Base-by-base conservation (phyloP, 495 filamentous ascomycete species). In the Aspergillus steynii region DNA sequence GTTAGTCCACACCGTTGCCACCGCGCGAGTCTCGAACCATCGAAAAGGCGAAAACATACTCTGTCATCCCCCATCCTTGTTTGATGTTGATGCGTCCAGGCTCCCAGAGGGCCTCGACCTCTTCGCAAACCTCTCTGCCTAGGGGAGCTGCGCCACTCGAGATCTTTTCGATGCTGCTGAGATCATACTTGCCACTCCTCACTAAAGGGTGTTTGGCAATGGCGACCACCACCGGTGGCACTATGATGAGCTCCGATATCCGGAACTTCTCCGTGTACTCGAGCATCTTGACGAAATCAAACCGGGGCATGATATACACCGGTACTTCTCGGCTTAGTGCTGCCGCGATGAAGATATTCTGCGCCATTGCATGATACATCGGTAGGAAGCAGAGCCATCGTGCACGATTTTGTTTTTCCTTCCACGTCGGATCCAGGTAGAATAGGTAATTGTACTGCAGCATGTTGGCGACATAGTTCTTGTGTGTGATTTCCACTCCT, bases 41-140 rank as follows among this genome's bases (percentile, higher is more conserved):
- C 49, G 59, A 31, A 45, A 47, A 53, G 47, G 46, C 26, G 32
- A 65, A 48, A 56, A 82, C 76, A 65, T 70, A 84, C 81, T 93
- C 90, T 0, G 90, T 93, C 86, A 93, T 90, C 5, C 92, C 92
- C 88, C 90, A 96, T 0, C 90, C 92, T 67, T 96, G 92, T 55
- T 86, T 89, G 7, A 94, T 68, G 64, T 81, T 81, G 25, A 89
- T 69, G 28, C 77, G 72, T 27, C 82, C 81, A 10, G 74, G 72
- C 4, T 81, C 81, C 79, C 87, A 87, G 26, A 87, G 62, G 60
- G 77, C 81, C 67, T 85, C 76, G 42, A 85, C 79, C 55, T 88
- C 85, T 0, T 76, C 75, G 65, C 76, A 79, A n/a, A 87, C 72
- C 68, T 91, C 89, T n/a, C 75, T 65, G 0, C 83, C 82, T 56